Percentiles rank a stretch among this genome's conserved stretches.
Evolutionary conservation across 192 early-diverging fungal genomes (phyloP).

Genomic region (Jimgerdemannia lactiflua): DNA sequence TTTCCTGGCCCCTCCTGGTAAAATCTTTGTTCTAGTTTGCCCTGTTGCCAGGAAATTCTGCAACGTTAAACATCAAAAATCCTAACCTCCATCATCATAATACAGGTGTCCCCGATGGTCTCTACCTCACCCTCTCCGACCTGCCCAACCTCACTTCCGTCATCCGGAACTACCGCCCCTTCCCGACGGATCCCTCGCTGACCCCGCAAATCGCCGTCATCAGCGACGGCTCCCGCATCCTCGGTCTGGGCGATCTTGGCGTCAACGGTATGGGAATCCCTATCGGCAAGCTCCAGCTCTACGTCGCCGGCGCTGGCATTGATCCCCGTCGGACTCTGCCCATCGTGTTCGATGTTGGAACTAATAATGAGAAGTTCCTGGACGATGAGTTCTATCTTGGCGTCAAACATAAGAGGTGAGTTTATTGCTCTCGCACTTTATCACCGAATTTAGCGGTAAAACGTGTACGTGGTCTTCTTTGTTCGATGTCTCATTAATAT

Average conservation of each 20-base stretch:
- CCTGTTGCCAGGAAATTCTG: too few species aligned
- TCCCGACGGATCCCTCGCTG: slow-evolving; percentile 49
- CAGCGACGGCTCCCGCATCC: slow-evolving; percentile 91
- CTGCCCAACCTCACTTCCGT: slow-evolving; percentile 72
- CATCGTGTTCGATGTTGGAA: slow-evolving; percentile 90
- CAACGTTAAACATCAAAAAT: too few species aligned
- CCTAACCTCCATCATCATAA: background rate
- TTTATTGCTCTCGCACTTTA: background rate
- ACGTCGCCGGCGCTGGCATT: slow-evolving; percentile 82
- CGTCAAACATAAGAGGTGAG: slow-evolving; percentile 60
- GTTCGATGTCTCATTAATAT: too few species aligned
- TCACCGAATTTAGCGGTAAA: background rate
- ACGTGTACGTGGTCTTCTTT: too few species aligned
- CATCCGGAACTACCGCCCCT: slow-evolving; percentile 74
- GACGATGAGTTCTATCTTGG: slow-evolving; percentile 92
- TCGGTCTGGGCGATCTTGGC: slow-evolving; percentile 94
- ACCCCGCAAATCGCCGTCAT: slow-evolving; percentile 88
- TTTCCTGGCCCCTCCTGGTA: slow-evolving; percentile 72
- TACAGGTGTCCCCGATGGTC: slow-evolving; percentile 64
- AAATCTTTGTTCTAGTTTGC: background rate
- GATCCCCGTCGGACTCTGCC: slow-evolving; percentile 86
- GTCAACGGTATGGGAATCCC: slow-evolving; percentile 96
- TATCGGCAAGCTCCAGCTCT: slow-evolving; percentile 93
- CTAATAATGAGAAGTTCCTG: slow-evolving; percentile 78
- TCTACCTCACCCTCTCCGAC: slow-evolving; percentile 81